A percentile compares a stretch with the other conserved stretches of the same genome.
Conservation (phyloP, 2,329 filamentous ascomycete genomes). For the Cylindrodendrum hubeiense region DNA sequence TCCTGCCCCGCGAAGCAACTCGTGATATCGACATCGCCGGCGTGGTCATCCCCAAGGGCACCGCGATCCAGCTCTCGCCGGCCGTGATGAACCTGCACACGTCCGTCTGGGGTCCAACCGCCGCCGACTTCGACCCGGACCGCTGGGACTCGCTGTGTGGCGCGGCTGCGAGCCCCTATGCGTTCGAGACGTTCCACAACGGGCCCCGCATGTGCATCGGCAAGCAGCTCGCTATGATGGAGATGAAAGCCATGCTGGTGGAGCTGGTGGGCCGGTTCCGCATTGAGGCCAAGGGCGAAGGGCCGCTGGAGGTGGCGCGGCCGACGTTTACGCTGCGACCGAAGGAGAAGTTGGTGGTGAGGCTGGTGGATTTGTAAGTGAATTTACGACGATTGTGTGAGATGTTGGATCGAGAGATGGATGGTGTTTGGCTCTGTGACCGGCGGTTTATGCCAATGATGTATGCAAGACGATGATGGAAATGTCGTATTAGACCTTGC, state of each 20-base stretch:
- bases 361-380: slow-evolving; percentile 31
- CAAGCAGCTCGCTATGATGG: slow-evolving; percentile 50
- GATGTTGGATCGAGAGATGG: neutral
- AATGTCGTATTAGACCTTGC: too few relatives aligned
- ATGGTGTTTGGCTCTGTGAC: too few relatives aligned
- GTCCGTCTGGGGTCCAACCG: slow-evolving; percentile 53
- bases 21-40: slow-evolving; percentile 52
- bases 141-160: slow-evolving; percentile 51
- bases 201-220: slow-evolving; percentile 55
- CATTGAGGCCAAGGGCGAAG: slow-evolving; percentile 39
- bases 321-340: slow-evolving; percentile 45
- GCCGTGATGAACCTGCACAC: slow-evolving; percentile 52
- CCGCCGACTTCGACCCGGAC: slow-evolving; percentile 51
- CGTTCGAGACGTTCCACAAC: slow-evolving; percentile 52
- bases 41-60: slow-evolving; percentile 53
- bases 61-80: slow-evolving; percentile 52
- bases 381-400: neutral
- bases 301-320: slow-evolving; percentile 36
- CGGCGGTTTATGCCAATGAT: too few relatives aligned
- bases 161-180: slow-evolving; percentile 43
- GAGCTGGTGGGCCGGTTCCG: slow-evolving; percentile 49
- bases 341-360: slow-evolving; percentile 42
- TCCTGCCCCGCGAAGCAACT: slow-evolving; percentile 49
- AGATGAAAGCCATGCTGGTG: slow-evolving; percentile 53
- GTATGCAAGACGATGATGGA: too few relatives aligned